phyloP scores from a whole-genome alignment of 306 rosid species.

The Calophaca sinica region DNA sequence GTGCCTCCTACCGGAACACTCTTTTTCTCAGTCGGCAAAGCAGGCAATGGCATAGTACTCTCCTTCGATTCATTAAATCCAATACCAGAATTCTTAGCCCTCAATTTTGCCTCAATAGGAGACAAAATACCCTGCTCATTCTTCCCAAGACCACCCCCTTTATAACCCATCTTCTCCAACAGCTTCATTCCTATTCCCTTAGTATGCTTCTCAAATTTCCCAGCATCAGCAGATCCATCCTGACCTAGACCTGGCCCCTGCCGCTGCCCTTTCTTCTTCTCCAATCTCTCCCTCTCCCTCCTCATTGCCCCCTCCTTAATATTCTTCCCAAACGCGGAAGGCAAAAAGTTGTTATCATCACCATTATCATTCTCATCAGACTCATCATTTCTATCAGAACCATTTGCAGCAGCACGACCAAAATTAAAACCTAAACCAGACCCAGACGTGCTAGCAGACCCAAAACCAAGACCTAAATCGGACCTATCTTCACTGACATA shows the following conservation, averaged over 20 bases:
- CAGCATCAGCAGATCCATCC: conserved; percentile 52
- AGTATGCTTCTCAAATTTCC: conserved; percentile 80
- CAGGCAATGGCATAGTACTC: conserved; percentile 42
- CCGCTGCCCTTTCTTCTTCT: conserved; percentile 57
- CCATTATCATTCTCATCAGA: conserved; percentile 49
- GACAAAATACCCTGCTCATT: conserved; percentile 84
- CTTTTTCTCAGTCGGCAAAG: conserved; percentile 59
- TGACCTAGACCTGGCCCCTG: conserved; percentile 36
- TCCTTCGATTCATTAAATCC: conserved; percentile 82
- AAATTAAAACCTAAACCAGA: conserved; percentile 63
- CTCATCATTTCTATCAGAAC: conserved; percentile 44
- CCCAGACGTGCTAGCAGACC: conserved; percentile 53
- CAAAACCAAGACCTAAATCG: conserved; percentile 65
- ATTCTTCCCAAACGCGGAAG: conserved; percentile 81
- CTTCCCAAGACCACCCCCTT: conserved; percentile 96
- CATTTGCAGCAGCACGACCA: conserved; percentile 37
- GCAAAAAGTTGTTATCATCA: conserved; percentile 58
- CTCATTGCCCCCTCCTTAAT: conserved; percentile 83
- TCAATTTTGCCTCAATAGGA: conserved; percentile 80
- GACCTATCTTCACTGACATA: conserved; percentile 52
- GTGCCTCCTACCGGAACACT: conserved; percentile 40
- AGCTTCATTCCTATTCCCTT: conserved; percentile 88
- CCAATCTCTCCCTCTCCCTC: conserved; percentile 66
- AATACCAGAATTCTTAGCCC: conserved; percentile 84
- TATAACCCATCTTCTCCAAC: conserved; percentile 91